Percentiles rank a stretch among this genome's conserved stretches.
Evolutionary conservation across 139 green algal genomes (phyloP).

Genomic region (Limnomonas spitsbergensis): DNA sequence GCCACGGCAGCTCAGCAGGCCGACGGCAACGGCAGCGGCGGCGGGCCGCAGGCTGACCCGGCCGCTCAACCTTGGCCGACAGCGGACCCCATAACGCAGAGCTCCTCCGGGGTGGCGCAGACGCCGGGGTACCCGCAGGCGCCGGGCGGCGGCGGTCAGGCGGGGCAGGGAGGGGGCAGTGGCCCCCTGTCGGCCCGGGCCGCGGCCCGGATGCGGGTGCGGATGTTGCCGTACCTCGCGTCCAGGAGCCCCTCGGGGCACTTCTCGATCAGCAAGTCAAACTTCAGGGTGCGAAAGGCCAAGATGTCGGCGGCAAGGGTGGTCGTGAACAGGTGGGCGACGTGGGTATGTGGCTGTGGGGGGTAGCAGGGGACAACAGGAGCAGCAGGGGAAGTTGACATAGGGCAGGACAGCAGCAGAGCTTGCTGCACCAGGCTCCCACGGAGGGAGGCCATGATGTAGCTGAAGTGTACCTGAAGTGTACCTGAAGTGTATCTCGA

Average conservation of each 20-base stretch:
- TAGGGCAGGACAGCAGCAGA: too few relatives aligned
- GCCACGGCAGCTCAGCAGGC: too few relatives aligned
- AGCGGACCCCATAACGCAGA: neutral
- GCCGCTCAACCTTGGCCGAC: neutral
- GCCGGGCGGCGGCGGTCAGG: neutral
- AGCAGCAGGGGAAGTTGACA: too few relatives aligned
- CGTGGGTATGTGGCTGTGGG: too few relatives aligned
- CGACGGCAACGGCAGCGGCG: neutral
- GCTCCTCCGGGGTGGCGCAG: neutral
- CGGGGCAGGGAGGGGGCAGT: neutral
- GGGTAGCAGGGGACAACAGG: too few relatives aligned
- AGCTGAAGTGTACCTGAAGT: too few relatives aligned
- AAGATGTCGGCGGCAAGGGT: constrained; percentile 36
- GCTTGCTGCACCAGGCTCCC: too few relatives aligned
- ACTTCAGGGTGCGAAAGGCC: constrained; percentile 25
- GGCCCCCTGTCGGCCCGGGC: neutral
- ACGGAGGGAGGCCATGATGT: too few relatives aligned
- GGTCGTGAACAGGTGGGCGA: constrained; percentile 24
- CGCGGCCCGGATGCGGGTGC: constrained; percentile 37
- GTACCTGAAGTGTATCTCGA: too few relatives aligned
- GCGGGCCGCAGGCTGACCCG: neutral
- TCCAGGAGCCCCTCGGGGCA: constrained; percentile 11
- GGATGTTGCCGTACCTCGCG: constrained; percentile 47
- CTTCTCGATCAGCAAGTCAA: constrained; percentile 17
- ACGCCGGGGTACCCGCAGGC: neutral